Evolutionary conservation across 306 rosid species (phyloP).

Genomic region (Quercus glauca): DNA sequence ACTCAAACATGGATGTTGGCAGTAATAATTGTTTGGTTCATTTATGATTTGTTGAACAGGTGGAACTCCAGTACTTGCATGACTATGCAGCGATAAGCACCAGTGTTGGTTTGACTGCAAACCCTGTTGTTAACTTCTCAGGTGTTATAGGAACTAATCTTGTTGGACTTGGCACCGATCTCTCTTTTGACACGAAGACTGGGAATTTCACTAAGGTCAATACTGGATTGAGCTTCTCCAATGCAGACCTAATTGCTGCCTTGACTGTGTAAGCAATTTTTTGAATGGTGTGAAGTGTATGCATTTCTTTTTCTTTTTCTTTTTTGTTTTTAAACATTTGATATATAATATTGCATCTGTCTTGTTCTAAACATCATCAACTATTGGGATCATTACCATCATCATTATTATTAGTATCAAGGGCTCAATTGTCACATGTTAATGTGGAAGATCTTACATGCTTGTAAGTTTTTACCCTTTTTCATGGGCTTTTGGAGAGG

Average conservation of each 20-base stretch:
- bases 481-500: neutral
- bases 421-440: neutral
- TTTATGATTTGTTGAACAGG: constrained; percentile 45
- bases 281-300: neutral
- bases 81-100: constrained; percentile 78
- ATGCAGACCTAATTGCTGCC: constrained; percentile 64
- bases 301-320: neutral
- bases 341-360: neutral
- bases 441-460: neutral
- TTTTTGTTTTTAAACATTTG: neutral
- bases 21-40: constrained; percentile 4
- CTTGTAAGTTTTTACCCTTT: neutral
- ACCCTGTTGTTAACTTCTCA: constrained; percentile 77
- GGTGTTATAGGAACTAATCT: constrained; percentile 69
- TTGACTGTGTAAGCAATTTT: constrained; percentile 60
- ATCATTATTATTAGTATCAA: neutral
- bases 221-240: constrained; percentile 65
- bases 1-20: neutral
- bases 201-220: constrained; percentile 67
- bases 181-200: constrained; percentile 65
- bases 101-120: constrained; percentile 80
- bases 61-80: constrained; percentile 75
- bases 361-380: neutral
- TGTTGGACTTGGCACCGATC: constrained; percentile 68
- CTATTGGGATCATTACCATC: neutral